Evolutionary conservation across 1,139 yeast species (phyloP), one percentile per base, ranked within the genome.

Genomic region (Yamadazyma atmosphaerica): DNA sequence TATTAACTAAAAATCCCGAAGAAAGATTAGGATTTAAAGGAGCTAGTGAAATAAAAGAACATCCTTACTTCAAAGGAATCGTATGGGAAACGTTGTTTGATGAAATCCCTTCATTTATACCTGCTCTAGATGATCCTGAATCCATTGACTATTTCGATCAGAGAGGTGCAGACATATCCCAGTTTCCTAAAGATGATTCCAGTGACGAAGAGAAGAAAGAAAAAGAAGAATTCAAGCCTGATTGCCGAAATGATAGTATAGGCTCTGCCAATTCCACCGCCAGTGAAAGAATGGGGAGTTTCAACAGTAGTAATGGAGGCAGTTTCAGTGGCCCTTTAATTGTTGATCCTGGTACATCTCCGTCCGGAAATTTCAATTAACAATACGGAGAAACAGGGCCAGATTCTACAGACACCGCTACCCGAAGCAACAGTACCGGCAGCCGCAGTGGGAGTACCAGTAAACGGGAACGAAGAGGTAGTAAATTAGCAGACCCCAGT

Each of bases 141-240:
- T 81, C 83, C 40, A 90, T 97, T 0, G 96, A 89, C 41, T 92
- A 92, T 55, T 94, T 92, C 61, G 98, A 94, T 53, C 55, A 77
- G 8, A 77, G 99, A 49, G 99, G 99, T 5, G 98, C 97, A 0
- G 79, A 73, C 11, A 60, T 83, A 44, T 70, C 75, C 4, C 79
- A 76, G 42, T 82, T 86, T 40, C 84, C 85, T 0, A 61, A 64
- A 30, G 86, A 79, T 41, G 76, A 63, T 27, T 52, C 60, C 1
- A 70, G 68, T 15, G 72, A 67, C 23, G 42, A 45, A 19, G 44
- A 41, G 8, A 19, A 19, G 22, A 19, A 9, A 6, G 22, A 19
- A 10, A 65, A 59, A 14, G 61, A 54, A 26, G 49, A 42, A 35
- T 40, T 23, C 11, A 36, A 36, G 13, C n/a, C 27, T 22, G 17